Base-by-base conservation (phyloP, 768 basidiomycete genomes). In the Ramaria sp. region DNA sequence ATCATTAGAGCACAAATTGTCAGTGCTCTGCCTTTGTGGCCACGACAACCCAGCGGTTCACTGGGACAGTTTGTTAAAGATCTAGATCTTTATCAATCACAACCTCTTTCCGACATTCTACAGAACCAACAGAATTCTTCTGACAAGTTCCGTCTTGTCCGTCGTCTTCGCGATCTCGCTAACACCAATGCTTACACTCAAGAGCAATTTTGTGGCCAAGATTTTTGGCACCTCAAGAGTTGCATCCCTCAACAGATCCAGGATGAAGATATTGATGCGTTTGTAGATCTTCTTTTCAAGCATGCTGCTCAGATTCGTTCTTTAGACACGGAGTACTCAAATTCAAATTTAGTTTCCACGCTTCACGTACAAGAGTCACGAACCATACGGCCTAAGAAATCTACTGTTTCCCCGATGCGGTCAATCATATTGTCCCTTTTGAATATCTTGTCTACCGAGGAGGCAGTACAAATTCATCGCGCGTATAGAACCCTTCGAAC, bases 181-280 rank as follows among this genome's bases (percentile, higher is more conserved):
- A 61, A 66, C 5, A 63, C 65, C 13, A 63, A 67, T 3, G 62
- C 68, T 9, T 73, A 77, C 45, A 65, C 69, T 13, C 65, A 69
- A 52, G 64, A 66, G 6, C 70, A 71, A 27, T 88, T 87, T 53
- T 69, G 78, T 0, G 68, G 70, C 50, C 70, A 70, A 8, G 81
- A 85, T 59, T 92, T 94, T 65, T 96, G 92, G 92, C 77, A 81
- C 37, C 69, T 95, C 63, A 91, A 90, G 63, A 79, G 81, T 22
- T 83, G 77, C 61, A 83, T 93, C 41, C 88, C 88, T 5, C 52
- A 73, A 1, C 58, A 61, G 27, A 68, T 90, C n/a, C 77, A 79
- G 47, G 75, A 76, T 36, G 80, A 79, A 32, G 88, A 91, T 62
- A 71, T 85, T 16, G 71, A 82, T 49, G 85, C 85, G 0, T 93